Evolutionary conservation across 495 filamentous ascomycete genomes (phyloP).

Genomic region (Cetradonia linearis): DNA sequence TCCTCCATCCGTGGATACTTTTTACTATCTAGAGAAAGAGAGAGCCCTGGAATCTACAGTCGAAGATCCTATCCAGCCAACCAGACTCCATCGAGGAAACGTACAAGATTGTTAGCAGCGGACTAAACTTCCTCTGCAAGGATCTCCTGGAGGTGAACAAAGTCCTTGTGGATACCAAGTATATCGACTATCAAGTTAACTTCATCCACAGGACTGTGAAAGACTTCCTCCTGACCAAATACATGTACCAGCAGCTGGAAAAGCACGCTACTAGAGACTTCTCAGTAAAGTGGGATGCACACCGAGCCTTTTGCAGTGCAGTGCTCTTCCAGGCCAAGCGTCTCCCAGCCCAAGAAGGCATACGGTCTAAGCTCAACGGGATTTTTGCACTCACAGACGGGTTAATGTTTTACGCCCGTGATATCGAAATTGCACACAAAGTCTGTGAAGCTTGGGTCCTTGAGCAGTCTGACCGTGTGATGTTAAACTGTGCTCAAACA

Average conservation of each 20-base stretch:
- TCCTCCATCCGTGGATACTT: neutral
- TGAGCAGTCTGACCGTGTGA: neutral
- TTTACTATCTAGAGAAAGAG: constrained; percentile 6
- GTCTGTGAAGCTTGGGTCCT: neutral
- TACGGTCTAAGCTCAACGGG: neutral
- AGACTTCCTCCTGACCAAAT: constrained; percentile 1
- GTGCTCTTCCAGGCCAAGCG: neutral
- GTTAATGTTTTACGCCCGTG: constrained; percentile 5
- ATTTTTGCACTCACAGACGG: neutral
- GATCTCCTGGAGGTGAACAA: constrained; percentile 7
- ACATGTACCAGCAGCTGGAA: neutral
- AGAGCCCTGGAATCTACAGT: neutral
- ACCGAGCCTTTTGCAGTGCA: neutral
- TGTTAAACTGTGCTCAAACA: neutral
- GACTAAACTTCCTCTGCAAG: constrained; percentile 7
- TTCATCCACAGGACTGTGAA: constrained; percentile 8
- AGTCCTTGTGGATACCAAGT: neutral
- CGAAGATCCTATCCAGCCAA: neutral
- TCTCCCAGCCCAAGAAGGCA: neutral
- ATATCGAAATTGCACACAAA: neutral
- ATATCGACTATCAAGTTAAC: neutral
- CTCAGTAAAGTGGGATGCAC: neutral
- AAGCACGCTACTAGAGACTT: neutral
- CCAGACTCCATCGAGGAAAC: neutral
- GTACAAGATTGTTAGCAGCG: neutral